Percentiles rank a stretch among this genome's conserved stretches.
Evolutionary conservation across 257 asterid species (phyloP).

Genomic region (Penstemon eatonii): DNA sequence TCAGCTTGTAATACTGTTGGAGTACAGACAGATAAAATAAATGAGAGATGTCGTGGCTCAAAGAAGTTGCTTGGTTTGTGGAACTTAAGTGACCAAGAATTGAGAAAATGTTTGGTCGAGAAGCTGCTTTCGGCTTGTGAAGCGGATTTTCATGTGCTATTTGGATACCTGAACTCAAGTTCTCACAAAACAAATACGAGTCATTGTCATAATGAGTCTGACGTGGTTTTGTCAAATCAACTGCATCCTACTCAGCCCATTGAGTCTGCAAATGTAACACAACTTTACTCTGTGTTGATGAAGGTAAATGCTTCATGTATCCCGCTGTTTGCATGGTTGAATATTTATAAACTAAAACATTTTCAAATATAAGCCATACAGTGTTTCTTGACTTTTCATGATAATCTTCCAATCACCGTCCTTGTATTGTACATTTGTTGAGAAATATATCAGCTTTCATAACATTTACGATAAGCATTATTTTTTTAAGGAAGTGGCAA

Average conservation of each 20-base stretch:
- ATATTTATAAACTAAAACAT: not conserved
- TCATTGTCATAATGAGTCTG: conserved; percentile 29
- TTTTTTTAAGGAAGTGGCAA: not conserved
- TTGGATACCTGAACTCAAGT: conserved; percentile 51
- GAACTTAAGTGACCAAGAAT: conserved; percentile 53
- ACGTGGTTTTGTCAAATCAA: conserved; percentile 32
- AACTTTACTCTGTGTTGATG: conserved; percentile 59
- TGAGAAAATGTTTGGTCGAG: conserved; percentile 54
- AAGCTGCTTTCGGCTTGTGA: conserved; percentile 60
- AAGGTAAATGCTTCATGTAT: conserved; percentile 52
- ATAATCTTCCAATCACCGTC: not conserved
- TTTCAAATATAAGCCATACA: conserved; percentile 21
- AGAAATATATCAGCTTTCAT: not conserved
- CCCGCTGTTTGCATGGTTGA: conserved; percentile 23
- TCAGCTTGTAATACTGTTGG: conserved; percentile 56
- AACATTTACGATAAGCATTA: conserved; percentile 11
- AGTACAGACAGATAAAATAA: conserved; percentile 52
- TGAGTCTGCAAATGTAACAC: conserved; percentile 61
- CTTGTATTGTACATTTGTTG: not conserved
- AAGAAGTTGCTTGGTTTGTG: conserved; percentile 64
- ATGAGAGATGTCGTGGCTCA: conserved; percentile 39
- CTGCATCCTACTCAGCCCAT: conserved; percentile 35
- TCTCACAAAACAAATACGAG: conserved; percentile 27
- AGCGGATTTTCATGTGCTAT: conserved; percentile 63
- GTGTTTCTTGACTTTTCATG: conserved; percentile 21